Evolutionary conservation across 108 stramenopile genomes (phyloP).

Genomic region (Skeletonema tropicum): DNA sequence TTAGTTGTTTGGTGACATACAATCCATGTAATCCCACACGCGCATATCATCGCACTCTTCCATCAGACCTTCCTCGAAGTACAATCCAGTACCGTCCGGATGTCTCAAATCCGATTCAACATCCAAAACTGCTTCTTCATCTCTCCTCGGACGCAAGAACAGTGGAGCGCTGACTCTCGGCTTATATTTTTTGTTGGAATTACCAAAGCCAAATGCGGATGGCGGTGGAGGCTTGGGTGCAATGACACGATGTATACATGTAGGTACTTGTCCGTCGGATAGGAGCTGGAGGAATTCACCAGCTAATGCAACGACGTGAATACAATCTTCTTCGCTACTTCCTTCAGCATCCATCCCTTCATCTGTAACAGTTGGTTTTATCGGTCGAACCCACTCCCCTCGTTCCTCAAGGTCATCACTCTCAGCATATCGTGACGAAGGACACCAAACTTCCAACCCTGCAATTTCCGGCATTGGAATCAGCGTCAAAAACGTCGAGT

Average conservation of each 20-base stretch:
- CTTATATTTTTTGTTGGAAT: slow-evolving; percentile 3
- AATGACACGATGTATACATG: slow-evolving; percentile 49
- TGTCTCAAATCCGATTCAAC: slow-evolving; percentile 32
- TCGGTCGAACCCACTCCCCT: slow-evolving; percentile 51
- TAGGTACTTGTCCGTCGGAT: slow-evolving; percentile 36
- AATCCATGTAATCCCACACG: slow-evolving; percentile 38
- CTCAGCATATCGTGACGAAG: slow-evolving; percentile 7
- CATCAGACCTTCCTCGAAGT: slow-evolving; percentile 35
- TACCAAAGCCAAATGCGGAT: not conserved
- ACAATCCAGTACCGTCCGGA: slow-evolving; percentile 12
- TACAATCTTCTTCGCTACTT: not conserved
- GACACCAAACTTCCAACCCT: slow-evolving; percentile 53
- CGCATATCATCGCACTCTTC: slow-evolving; percentile 34
- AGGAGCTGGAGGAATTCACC: slow-evolving; percentile 44
- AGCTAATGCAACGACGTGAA: slow-evolving; percentile 41
- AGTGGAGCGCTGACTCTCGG: slow-evolving; percentile 36
- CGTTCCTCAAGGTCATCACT: not conserved
- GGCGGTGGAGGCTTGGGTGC: slow-evolving; percentile 24
- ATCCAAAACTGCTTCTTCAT: slow-evolving; percentile 34
- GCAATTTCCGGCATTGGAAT: slow-evolving; percentile 50
- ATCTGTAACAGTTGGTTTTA: slow-evolving; percentile 1
- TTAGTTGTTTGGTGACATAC: slow-evolving; percentile 30
- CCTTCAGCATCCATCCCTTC: not conserved
- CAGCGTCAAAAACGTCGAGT: slow-evolving; percentile 43
- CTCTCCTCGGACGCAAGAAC: slow-evolving; percentile 43